Percentiles rank a stretch among this genome's conserved stretches.
Evolutionary conservation across 164 flowering plant genomes (phyloP).

Genomic region (Vitis riparia): DNA sequence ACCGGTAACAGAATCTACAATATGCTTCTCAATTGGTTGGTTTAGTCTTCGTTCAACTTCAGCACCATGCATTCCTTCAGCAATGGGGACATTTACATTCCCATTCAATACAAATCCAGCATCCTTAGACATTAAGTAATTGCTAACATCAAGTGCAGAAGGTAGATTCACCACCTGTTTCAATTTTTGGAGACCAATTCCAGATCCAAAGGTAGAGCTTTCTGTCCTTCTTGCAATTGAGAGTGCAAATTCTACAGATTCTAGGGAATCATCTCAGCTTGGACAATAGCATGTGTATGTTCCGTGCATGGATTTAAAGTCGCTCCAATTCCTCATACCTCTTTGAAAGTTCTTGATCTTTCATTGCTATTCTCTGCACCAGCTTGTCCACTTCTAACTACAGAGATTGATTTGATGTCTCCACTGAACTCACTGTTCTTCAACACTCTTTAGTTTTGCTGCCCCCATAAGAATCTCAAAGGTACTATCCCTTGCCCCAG

Average conservation of each 20-base stretch:
- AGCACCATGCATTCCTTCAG: slow-evolving; percentile 73
- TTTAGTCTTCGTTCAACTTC: slow-evolving; percentile 68
- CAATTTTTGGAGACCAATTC: slow-evolving; percentile 54
- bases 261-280: slow-evolving; percentile 56
- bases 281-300: slow-evolving; percentile 49
- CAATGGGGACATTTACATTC: slow-evolving; percentile 43
- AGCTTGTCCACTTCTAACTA: slow-evolving; percentile 53
- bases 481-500: slow-evolving; percentile 87
- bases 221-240: slow-evolving; percentile 74
- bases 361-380: slow-evolving; percentile 46
- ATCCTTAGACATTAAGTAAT: slow-evolving; percentile 44
- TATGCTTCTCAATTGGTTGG: slow-evolving; percentile 46
- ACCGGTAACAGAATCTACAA: slow-evolving; percentile 26
- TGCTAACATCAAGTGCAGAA: too few species aligned
- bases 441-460: slow-evolving; percentile 44
- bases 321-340: slow-evolving; percentile 67
- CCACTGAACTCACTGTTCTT: slow-evolving; percentile 49
- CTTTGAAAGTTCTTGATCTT: slow-evolving; percentile 60
- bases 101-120: slow-evolving; percentile 63
- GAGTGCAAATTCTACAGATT: slow-evolving; percentile 55
- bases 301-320: slow-evolving; percentile 44
- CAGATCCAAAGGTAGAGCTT: slow-evolving; percentile 56
- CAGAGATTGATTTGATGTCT: slow-evolving; percentile 59
- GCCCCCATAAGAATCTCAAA: slow-evolving; percentile 40
- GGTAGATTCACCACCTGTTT: slow-evolving; percentile 52